Evolutionary conservation across 2,329 filamentous ascomycete species (phyloP), one percentile per base, ranked within the genome.

Genomic region (Phialocephala subalpina): DNA sequence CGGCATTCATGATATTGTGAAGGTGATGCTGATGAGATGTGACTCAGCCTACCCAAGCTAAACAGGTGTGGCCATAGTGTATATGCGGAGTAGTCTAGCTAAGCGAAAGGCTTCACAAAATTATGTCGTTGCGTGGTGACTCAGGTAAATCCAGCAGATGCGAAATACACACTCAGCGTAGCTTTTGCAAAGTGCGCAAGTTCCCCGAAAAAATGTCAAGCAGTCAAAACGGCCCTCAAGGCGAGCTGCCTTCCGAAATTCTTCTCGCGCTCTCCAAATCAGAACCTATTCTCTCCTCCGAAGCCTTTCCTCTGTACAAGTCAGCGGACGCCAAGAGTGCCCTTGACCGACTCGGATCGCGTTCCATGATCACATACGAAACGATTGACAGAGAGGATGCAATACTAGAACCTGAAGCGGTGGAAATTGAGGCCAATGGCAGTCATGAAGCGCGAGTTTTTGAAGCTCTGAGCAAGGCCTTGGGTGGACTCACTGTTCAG

Each of bases 291-390:
- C 81, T 90, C 73, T 92, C 92, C 61, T 83, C 83, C 75, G 87
- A 92, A 74, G 84, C 85, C 75, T 94, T 94, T 82, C 88, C 92
- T 72, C 78, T 85, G 72, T 80, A 84, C 73, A 83, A 87, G 75
- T 91, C 90, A 74, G 83, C 86, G 67, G 86, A 88, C 66, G 82
- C 97, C 76, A 98, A 97, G 83, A 91, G 92, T 69, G 92, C 93
- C 35, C 85, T 98, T 70, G 96, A 98, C 81, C 88, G 94, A 72
- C 86, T 99, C 61, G 86, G 85, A 35, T 96, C 93, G 66, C 88
- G 95, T 73, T 90, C 89, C 59, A 97, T 97, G 93, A 84, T 98
- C 69, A 84, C 86, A 71, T 97, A 97, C 80, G 89, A 97, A 73
- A 91, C 92, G 56, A 85, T 93, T 67, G 94, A 97, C 72, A 84